Evolutionary conservation across 202 grass and related monocot genomes (phyloP).

Genomic region (Alloteropsis angusta): DNA sequence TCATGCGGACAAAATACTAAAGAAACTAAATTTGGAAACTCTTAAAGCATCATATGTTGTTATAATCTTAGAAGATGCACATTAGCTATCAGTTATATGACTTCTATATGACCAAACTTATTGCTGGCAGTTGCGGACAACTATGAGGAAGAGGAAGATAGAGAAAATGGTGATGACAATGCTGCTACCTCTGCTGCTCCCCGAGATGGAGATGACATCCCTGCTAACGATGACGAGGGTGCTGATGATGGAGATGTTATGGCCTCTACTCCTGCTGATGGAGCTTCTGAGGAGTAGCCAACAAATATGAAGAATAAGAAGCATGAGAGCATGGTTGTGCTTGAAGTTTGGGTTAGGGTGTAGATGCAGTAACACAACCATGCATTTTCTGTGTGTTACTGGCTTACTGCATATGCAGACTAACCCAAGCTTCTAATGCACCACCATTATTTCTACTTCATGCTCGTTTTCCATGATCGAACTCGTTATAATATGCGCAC

Average conservation of each 20-base stretch:
- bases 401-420: background rate
- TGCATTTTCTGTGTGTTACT: background rate
- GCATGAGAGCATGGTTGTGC: background rate
- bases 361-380: background rate
- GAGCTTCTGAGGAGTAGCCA: background rate
- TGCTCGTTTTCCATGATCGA: background rate
- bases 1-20: background rate
- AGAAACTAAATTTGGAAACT: background rate
- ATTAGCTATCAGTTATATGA: background rate
- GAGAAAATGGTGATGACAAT: background rate
- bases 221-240: background rate
- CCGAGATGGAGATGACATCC: background rate
- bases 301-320: background rate
- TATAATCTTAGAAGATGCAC: background rate
- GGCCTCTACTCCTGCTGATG: background rate
- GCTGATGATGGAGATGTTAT: background rate
- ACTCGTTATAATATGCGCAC: background rate
- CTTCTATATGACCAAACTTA: background rate
- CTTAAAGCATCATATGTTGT: background rate
- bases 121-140: background rate
- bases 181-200: background rate
- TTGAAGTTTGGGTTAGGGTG: background rate
- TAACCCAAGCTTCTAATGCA: background rate
- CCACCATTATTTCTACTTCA: background rate
- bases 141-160: background rate